Evolutionary conservation across 2,329 filamentous ascomycete species (phyloP).

Genomic region (Colletotrichum horii): DNA sequence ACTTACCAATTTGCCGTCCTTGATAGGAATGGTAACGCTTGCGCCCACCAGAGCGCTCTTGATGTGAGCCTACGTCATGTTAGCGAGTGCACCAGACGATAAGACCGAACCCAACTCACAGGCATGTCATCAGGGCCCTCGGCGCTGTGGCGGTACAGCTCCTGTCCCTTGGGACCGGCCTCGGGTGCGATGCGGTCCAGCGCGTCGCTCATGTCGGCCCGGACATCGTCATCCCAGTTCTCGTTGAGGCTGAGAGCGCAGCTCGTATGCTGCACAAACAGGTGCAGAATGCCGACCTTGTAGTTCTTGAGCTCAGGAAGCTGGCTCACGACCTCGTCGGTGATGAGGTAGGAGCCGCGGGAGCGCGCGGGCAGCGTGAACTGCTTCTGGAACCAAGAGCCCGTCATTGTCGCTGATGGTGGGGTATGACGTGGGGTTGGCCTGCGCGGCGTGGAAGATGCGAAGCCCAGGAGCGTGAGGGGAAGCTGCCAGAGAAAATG

Average conservation of each 20-base stretch:
- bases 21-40: constrained; percentile 89
- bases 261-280: constrained; percentile 95
- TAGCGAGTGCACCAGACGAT: neutral
- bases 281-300: constrained; percentile 83
- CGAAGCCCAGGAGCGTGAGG: constrained; percentile 40
- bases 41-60: constrained; percentile 90
- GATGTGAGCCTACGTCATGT: constrained; percentile 75
- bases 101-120: constrained; percentile 43
- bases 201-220: constrained; percentile 91
- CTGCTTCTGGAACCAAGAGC: constrained; percentile 84
- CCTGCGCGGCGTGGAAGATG: constrained; percentile 30
- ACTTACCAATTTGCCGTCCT: constrained; percentile 76
- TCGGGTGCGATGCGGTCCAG: constrained; percentile 89
- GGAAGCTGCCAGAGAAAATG: constrained; percentile 58
- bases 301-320: constrained; percentile 83
- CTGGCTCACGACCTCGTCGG: constrained; percentile 71
- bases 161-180: constrained; percentile 71
- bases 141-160: constrained; percentile 83
- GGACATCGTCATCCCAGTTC: constrained; percentile 86
- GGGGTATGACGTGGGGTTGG: constrained; percentile 26
- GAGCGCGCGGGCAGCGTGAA: constrained; percentile 78
- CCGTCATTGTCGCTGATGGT: constrained; percentile 48
- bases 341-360: constrained; percentile 89
- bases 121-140: constrained; percentile 97
- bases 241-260: constrained; percentile 93